These are phyloP conservation scores for Sphagnurus paluster DNA, from an alignment of 1,284 basidiomycete genomes.

Conservation along the genomic window DNA sequence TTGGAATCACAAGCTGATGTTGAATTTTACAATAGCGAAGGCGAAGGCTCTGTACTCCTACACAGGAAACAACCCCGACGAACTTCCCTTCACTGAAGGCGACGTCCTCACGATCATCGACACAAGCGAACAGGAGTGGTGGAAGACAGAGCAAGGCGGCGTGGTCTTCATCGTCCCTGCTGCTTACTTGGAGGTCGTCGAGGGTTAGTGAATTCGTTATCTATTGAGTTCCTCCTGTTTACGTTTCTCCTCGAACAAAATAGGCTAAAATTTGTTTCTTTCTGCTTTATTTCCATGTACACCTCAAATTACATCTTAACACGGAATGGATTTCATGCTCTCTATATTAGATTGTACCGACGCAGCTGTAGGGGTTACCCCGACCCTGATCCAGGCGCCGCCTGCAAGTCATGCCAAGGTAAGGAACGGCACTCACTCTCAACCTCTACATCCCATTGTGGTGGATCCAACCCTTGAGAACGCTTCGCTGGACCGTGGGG, in stretches of 20 bases:
- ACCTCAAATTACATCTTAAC: slow-evolving; percentile 27
- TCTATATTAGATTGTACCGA: slow-evolving; percentile 3
- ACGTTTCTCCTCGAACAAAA: slow-evolving; percentile 49
- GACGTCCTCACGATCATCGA: slow-evolving; percentile 80
- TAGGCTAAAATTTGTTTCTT: slow-evolving; percentile 74
- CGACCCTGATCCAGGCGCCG: background rate
- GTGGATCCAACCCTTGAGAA: background rate
- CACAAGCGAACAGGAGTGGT: slow-evolving; percentile 83
- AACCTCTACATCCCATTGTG: slow-evolving; percentile 3
- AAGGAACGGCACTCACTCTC: background rate
- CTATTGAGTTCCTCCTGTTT: slow-evolving; percentile 60
- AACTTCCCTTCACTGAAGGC: slow-evolving; percentile 81
- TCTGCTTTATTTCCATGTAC: slow-evolving; percentile 45
- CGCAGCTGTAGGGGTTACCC: background rate
- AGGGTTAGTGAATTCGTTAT: slow-evolving; percentile 75
- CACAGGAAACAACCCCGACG: slow-evolving; percentile 67
- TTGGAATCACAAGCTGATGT: slow-evolving; percentile 9
- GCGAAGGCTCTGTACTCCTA: slow-evolving; percentile 85
- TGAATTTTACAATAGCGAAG: slow-evolving; percentile 30
- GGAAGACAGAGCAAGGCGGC: slow-evolving; percentile 87
- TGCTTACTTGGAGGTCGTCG: slow-evolving; percentile 79
- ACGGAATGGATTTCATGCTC: slow-evolving; percentile 19
- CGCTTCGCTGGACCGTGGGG: slow-evolving; percentile 12
- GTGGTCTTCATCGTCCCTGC: slow-evolving; percentile 87
- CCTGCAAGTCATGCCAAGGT: slow-evolving; percentile 6